Evolutionary conservation across 805 yeast genomes (phyloP).

Genomic region (Pachysolen tannophilus): DNA sequence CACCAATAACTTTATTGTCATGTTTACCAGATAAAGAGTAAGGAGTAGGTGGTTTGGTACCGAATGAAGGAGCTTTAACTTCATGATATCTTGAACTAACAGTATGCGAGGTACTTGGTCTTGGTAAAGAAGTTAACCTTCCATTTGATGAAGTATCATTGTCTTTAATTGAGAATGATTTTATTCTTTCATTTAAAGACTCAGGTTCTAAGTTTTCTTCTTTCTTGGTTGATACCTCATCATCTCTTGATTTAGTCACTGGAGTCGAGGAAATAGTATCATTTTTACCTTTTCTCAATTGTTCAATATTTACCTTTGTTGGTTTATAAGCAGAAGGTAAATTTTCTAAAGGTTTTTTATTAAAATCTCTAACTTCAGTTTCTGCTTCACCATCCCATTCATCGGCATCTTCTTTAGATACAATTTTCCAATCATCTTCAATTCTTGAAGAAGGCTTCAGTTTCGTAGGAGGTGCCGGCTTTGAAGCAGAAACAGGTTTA

Average conservation of each 20-base stretch:
- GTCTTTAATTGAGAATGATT: slow-evolving; percentile 19
- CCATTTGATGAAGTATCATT: slow-evolving; percentile 31
- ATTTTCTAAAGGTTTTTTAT: slow-evolving; percentile 39
- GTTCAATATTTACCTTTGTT: slow-evolving; percentile 51
- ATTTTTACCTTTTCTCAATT: slow-evolving; percentile 41
- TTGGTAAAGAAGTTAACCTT: slow-evolving; percentile 54
- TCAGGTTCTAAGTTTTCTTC: slow-evolving; percentile 38
- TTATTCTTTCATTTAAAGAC: slow-evolving; percentile 34
- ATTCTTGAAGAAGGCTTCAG: background rate
- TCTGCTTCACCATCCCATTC: slow-evolving; percentile 71
- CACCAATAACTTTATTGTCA: slow-evolving; percentile 44
- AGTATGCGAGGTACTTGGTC: slow-evolving; percentile 44
- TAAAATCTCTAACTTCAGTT: slow-evolving; percentile 45
- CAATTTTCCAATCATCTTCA: no score
- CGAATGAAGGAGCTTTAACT: slow-evolving; percentile 27
- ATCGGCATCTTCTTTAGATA: slow-evolving; percentile 31
- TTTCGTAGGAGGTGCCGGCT: slow-evolving; percentile 8
- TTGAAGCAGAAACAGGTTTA: slow-evolving; percentile 15
- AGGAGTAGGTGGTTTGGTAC: slow-evolving; percentile 25
- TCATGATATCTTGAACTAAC: slow-evolving; percentile 43
- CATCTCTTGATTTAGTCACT: slow-evolving; percentile 9
- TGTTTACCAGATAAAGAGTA: slow-evolving; percentile 18
- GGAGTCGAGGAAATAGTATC: slow-evolving; percentile 38
- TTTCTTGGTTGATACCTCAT: slow-evolving; percentile 36
- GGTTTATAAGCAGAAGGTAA: slow-evolving; percentile 61